phyloP scores from a whole-genome alignment of 2,329 filamentous ascomycete species.

The Calonectria henricotiae region DNA sequence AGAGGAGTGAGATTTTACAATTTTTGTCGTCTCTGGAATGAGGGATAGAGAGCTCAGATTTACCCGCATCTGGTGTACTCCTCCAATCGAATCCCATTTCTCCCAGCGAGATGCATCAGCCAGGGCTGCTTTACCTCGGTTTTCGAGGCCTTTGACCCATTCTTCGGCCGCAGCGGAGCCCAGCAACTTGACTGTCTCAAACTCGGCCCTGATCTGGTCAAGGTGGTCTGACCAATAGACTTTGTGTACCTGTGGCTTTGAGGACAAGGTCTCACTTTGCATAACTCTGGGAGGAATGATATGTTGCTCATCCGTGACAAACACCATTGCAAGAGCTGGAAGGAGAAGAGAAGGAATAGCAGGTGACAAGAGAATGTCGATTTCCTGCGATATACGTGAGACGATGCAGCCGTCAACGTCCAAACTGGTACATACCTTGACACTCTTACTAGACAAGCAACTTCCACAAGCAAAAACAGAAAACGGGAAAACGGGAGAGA shows the following conservation, averaged over 20 bases:
- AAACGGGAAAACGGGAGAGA: slow-evolving; percentile 82
- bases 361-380: slow-evolving; percentile 77
- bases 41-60: slow-evolving; percentile 25
- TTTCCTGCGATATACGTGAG: slow-evolving; percentile 70
- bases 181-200: slow-evolving; percentile 75
- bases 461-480: slow-evolving; percentile 76
- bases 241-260: slow-evolving; percentile 73
- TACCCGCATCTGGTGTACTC: slow-evolving; percentile 59
- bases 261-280: slow-evolving; percentile 66
- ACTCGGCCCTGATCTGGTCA: slow-evolving; percentile 74
- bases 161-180: slow-evolving; percentile 81
- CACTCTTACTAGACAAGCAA: slow-evolving; percentile 74
- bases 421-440: slow-evolving; percentile 73
- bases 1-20: background rate
- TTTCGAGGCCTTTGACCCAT: slow-evolving; percentile 84
- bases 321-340: slow-evolving; percentile 79
- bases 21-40: slow-evolving; percentile 14
- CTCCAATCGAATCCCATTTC: slow-evolving; percentile 75
- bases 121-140: slow-evolving; percentile 73
- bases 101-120: slow-evolving; percentile 81
- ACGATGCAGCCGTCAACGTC: slow-evolving; percentile 32
- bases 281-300: slow-evolving; percentile 73
- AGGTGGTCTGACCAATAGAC: slow-evolving; percentile 77
- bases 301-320: slow-evolving; percentile 75
- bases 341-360: slow-evolving; percentile 74